Evolutionary conservation across 805 yeast species (phyloP).

Genomic region (Candida silvicultrix): DNA sequence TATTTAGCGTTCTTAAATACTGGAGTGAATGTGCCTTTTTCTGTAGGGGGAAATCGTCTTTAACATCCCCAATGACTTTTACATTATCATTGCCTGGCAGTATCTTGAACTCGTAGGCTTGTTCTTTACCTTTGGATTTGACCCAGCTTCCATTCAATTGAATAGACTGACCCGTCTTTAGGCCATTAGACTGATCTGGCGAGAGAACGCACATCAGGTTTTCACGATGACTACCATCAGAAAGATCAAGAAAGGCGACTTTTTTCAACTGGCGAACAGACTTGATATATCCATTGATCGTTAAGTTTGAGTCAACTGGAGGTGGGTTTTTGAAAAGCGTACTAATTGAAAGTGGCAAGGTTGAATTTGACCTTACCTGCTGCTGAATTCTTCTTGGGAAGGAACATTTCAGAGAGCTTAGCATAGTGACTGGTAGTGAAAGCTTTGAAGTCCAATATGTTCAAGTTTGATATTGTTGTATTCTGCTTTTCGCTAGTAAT

Average conservation of each 20-base stretch:
- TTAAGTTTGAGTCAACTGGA: slow-evolving; percentile 26
- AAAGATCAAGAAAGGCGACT: slow-evolving; percentile 70
- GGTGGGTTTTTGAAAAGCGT: slow-evolving; percentile 17
- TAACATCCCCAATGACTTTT: slow-evolving; percentile 53
- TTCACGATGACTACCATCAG: slow-evolving; percentile 64
- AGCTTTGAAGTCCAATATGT: too few species aligned
- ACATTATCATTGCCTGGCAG: slow-evolving; percentile 27
- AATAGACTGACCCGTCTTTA: slow-evolving; percentile 44
- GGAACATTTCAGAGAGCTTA: neutral
- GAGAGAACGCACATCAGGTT: slow-evolving; percentile 52
- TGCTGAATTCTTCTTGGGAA: neutral
- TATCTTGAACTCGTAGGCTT: slow-evolving; percentile 44
- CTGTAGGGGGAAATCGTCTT: slow-evolving; percentile 70
- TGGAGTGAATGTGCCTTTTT: slow-evolving; percentile 67
- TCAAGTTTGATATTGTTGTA: too few species aligned
- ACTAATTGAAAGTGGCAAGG: slow-evolving; percentile 5
- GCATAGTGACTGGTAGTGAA: neutral
- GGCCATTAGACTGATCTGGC: slow-evolving; percentile 23
- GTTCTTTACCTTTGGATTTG: slow-evolving; percentile 44
- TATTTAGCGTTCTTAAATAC: slow-evolving; percentile 66
- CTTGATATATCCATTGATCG: slow-evolving; percentile 69
- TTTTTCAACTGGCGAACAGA: slow-evolving; percentile 69
- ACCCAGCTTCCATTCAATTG: slow-evolving; percentile 36
- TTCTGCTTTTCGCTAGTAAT: too few species aligned
- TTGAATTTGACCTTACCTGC: neutral